Conservation (phyloP, 306 rosid species). For the Bauhinia variegata region DNA sequence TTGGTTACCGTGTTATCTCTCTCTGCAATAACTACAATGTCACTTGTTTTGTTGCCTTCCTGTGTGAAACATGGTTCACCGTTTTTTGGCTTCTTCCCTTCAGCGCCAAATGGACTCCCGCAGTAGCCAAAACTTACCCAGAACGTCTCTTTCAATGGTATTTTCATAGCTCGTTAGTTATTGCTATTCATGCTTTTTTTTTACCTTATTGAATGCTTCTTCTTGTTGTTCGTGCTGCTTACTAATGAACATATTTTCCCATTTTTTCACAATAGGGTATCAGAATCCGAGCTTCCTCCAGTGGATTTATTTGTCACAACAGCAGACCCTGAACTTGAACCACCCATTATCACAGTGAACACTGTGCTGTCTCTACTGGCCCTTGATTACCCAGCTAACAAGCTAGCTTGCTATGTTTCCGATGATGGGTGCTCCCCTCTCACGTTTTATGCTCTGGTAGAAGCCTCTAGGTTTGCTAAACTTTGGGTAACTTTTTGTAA, state of each 20-base stretch:
- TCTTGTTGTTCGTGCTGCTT: not conserved
- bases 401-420: conserved; percentile 75
- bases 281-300: conserved; percentile 54
- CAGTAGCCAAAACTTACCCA: conserved; percentile 42
- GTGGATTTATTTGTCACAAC: conserved; percentile 76
- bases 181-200: too few species aligned
- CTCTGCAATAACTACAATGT: conserved; percentile 21
- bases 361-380: conserved; percentile 69
- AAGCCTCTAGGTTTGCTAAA: conserved; percentile 62
- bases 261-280: conserved; percentile 19
- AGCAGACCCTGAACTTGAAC: conserved; percentile 60
- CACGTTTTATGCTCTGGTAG: conserved; percentile 55
- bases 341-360: conserved; percentile 65
- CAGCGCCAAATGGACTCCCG: conserved; percentile 58
- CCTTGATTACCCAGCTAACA: conserved; percentile 66
- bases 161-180: not conserved
- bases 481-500: conserved; percentile 72
- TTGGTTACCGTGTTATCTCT: conserved; percentile 44
- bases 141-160: conserved; percentile 53
- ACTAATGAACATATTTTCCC: not conserved
- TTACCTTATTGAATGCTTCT: too few species aligned
- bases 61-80: conserved; percentile 70
- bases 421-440: conserved; percentile 70
- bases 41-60: conserved; percentile 57
- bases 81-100: conserved; percentile 43